Evolutionary conservation across 169 alveolate species (phyloP).

Genomic region (Theileria equi): DNA sequence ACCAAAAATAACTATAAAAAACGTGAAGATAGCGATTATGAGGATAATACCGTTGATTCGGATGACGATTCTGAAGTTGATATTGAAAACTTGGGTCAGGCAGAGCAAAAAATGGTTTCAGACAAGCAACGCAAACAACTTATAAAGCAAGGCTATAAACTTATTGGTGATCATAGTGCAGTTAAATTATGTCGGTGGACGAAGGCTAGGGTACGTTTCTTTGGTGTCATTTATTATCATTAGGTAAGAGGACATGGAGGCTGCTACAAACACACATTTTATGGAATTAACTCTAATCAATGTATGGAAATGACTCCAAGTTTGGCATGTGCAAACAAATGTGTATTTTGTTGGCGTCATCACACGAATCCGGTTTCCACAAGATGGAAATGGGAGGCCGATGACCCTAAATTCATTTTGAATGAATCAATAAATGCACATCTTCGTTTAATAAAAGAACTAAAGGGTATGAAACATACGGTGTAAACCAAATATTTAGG

Average conservation of each 20-base stretch:
- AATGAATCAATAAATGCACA: constrained; percentile 67
- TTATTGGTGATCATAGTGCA: constrained; percentile 87
- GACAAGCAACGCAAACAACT: constrained; percentile 58
- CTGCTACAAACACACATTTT: constrained; percentile 87
- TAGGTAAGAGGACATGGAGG: constrained; percentile 85
- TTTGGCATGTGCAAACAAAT: constrained; percentile 89
- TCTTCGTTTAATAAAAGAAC: constrained; percentile 65
- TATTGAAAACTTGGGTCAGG: constrained; percentile 57
- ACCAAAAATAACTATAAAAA: not conserved
- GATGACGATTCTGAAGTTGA: constrained; percentile 49
- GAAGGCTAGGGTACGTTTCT: constrained; percentile 63
- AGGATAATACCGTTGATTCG: not conserved
- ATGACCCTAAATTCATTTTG: constrained; percentile 75
- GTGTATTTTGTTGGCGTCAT: constrained; percentile 91
- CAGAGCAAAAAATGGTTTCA: constrained; percentile 59
- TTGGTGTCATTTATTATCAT: no score
- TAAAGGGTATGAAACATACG: constrained; percentile 38
- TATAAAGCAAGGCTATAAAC: constrained; percentile 76
- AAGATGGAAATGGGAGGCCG: constrained; percentile 83
- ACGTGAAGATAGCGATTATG: not conserved
- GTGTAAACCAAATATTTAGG: no score
- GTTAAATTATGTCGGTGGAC: constrained; percentile 90
- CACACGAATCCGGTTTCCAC: constrained; percentile 86
- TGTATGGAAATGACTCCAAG: constrained; percentile 90
- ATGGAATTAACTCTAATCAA: constrained; percentile 84